Percentiles rank a stretch among this genome's conserved stretches.
phyloP scores from a whole-genome alignment of 805 yeast species.

The Cyberlindnera nakhonratchasimensis region DNA sequence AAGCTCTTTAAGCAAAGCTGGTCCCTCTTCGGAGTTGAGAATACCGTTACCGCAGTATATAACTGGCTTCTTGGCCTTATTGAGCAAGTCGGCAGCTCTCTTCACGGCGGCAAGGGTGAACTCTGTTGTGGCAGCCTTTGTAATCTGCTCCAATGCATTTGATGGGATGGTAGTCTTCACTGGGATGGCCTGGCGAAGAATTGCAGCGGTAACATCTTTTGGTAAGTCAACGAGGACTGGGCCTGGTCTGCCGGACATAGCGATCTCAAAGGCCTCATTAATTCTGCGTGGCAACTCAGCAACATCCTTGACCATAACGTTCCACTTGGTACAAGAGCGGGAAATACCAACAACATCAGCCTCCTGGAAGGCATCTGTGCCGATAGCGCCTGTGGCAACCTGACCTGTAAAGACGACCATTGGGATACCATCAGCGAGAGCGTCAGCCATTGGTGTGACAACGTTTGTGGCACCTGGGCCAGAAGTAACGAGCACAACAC shows the following conservation, averaged over 20 bases:
- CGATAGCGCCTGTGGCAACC: conserved; percentile 92
- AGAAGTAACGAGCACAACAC: conserved; percentile 96
- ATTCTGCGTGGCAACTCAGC: conserved; percentile 94
- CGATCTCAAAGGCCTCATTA: conserved; percentile 97
- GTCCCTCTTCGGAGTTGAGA: conserved; percentile 75
- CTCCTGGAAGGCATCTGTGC: conserved; percentile 99
- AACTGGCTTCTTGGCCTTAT: conserved; percentile 82
- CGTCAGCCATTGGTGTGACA: conserved; percentile 98
- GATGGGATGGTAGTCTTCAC: conserved; percentile 70
- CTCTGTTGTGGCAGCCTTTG: conserved; percentile 66
- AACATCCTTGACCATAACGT: conserved; percentile 94
- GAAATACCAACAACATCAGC: conserved; percentile 98
- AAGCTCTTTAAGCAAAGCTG: conserved; percentile 71
- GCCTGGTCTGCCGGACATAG: conserved; percentile 95
- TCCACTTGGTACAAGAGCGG: conserved; percentile 98
- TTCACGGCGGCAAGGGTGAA: conserved; percentile 70
- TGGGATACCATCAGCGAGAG: conserved; percentile 95
- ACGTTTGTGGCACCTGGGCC: conserved; percentile 99
- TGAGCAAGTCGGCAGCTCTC: conserved; percentile 75
- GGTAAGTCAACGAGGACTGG: conserved; percentile 98
- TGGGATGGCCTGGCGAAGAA: conserved; percentile 85
- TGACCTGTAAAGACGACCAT: conserved; percentile 96
- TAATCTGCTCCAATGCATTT: conserved; percentile 62
- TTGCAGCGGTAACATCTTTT: conserved; percentile 94
- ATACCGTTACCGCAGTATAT: conserved; percentile 93